Evolutionary conservation across 2,329 filamentous ascomycete species (phyloP), one percentile per base, ranked within the genome.

Genomic region (Aureobasidium zeae): DNA sequence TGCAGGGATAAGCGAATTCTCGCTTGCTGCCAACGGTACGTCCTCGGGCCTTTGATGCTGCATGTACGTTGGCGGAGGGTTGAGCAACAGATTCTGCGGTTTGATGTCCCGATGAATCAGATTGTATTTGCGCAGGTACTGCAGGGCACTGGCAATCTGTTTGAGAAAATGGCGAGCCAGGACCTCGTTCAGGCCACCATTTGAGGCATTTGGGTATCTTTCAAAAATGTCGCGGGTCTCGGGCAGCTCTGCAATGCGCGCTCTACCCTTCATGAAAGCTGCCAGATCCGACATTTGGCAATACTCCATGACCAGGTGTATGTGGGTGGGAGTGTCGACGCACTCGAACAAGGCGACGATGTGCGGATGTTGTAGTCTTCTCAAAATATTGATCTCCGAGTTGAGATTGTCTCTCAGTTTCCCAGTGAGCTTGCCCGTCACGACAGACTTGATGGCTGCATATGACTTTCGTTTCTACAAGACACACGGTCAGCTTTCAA

Each of bases 291-390:
- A 89, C 29, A 98, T 75, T 60, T 94, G 86, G 67, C 91, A 96
- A 66, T 93, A 96, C 67, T 98, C 91, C 89, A 96, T 98, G 51
- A 96, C 81, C 47, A 98, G 76, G 65, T 98, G 91, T 66, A 96
- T 95, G 58, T 94, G 85, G 16, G 81, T 81, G 3, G 77, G 70
- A 1, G 86, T 83, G 63, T 96, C 88, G 62, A 89, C 76, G 68
- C 88, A 95, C 65, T 94, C 86, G 69, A 95, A 88, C 35, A 98
- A 80, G 54, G 87, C 85, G 53, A 96, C 91, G 55, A 98, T 95
- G 60, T 98, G 91, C 20, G 91, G 91, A 64, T 98, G 91, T 48
- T 91, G 84, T 20, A 98, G 76, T 51, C 79, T 85, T 65, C 91
- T 91, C 58, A 98, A 79, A 51, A 98, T 98, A 55, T 89, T 76